Percentiles rank a stretch among this genome's conserved stretches.
Evolutionary conservation across 176 grass and related monocot genomes (phyloP).

Genomic region (Cymbopogon citratus): DNA sequence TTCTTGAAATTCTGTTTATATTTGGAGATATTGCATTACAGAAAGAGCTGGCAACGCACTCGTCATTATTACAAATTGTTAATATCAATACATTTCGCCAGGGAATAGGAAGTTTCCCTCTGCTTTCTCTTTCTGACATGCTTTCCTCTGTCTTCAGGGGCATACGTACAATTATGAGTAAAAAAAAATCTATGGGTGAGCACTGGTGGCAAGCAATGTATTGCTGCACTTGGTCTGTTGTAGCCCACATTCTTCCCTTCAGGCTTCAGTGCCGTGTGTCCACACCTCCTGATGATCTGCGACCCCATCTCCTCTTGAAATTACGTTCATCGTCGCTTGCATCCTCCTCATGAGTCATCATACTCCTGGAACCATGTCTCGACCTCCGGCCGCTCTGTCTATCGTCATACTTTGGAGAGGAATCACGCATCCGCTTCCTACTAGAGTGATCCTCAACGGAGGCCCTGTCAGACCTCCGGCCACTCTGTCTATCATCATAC

Average conservation of each 20-base stretch:
- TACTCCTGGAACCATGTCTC: slow-evolving; percentile 28
- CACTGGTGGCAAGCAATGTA: not conserved
- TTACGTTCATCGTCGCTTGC: slow-evolving; percentile 39
- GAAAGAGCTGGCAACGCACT: not conserved
- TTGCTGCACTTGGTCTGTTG: not conserved
- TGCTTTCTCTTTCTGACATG: not conserved
- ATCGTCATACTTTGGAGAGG: slow-evolving; percentile 16
- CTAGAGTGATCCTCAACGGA: slow-evolving; percentile 11
- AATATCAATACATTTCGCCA: not conserved
- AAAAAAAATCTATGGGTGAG: not conserved
- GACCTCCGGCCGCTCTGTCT: slow-evolving; percentile 1
- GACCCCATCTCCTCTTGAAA: slow-evolving; percentile 48
- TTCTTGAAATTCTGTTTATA: not conserved
- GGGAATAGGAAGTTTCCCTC: not conserved
- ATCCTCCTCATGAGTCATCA: slow-evolving; percentile 24
- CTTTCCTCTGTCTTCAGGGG: not conserved
- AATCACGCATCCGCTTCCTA: slow-evolving; percentile 16
- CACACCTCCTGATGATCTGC: not conserved
- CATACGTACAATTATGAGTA: not conserved
- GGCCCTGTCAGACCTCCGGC: slow-evolving; percentile 7
- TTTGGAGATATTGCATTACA: not conserved
- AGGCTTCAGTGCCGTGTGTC: slow-evolving; percentile 7
- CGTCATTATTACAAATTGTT: not conserved
- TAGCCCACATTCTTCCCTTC: not conserved
- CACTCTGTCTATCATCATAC: not conserved